These are phyloP conservation scores for Quercus glauca DNA, from an alignment of 306 rosid genomes.

Conservation along the genomic window DNA sequence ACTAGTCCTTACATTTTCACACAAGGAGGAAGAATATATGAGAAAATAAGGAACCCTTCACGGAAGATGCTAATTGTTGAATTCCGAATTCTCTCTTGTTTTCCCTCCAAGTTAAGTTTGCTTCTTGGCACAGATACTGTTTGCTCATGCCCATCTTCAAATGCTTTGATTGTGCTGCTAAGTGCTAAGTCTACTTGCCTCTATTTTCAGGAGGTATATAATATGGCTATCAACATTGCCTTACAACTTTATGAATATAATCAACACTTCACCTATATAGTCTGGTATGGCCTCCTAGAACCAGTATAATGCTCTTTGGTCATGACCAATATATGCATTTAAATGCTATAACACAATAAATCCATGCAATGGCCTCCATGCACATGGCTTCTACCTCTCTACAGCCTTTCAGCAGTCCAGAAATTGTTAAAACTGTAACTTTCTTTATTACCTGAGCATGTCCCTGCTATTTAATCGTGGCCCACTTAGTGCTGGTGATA, in stretches of 20 bases:
- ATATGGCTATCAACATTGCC: conserved; percentile 7
- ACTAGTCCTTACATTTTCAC: conserved; percentile 4
- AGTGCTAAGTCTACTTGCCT: neutral
- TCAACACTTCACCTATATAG: conserved; percentile 7
- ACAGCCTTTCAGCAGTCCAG: neutral
- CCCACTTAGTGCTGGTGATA: conserved; percentile 74
- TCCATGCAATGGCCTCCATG: neutral
- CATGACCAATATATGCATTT: conserved; percentile 14
- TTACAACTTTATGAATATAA: conserved; percentile 15
- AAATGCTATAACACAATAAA: conserved; percentile 13
- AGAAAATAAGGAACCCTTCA: neutral
- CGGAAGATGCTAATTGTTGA: neutral
- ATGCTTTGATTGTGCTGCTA: neutral
- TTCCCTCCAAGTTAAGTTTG: neutral
- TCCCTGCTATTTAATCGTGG: conserved; percentile 56
- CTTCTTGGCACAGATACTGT: neutral
- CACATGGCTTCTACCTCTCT: conserved; percentile 22
- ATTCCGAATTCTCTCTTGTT: neutral
- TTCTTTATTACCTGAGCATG: conserved; percentile 78
- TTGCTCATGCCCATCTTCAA: neutral
- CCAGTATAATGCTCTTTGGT: conserved; percentile 7
- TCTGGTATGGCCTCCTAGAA: neutral
- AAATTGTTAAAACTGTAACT: conserved; percentile 4
- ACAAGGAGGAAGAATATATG: neutral
- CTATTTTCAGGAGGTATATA: neutral